phyloP scores from a whole-genome alignment of 768 basidiomycete genomes.

The Boletus bicolor region DNA sequence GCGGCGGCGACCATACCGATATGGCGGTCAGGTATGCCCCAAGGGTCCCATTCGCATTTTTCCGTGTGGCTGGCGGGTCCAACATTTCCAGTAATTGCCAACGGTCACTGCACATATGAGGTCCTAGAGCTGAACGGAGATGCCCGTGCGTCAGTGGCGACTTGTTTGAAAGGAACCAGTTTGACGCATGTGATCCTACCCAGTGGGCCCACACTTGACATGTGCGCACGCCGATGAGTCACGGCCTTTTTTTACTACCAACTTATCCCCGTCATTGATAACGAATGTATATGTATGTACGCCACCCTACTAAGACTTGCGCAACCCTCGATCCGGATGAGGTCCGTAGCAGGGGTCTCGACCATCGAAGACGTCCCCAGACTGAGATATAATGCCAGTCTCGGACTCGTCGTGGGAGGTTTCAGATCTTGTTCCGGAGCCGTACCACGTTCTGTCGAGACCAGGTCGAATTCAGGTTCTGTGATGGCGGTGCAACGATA shows the following conservation, averaged over 20 bases:
- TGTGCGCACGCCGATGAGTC: no score
- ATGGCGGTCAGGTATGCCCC: background rate
- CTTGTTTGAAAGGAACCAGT: no score
- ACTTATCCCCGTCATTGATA: no score
- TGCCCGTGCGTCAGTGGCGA: no score
- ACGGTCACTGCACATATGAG: background rate
- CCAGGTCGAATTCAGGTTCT: background rate
- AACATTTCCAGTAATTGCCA: no score
- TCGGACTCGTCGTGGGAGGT: background rate
- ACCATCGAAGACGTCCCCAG: background rate
- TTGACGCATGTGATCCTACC: no score
- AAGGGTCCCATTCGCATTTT: background rate
- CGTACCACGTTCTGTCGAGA: background rate
- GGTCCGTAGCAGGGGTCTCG: constrained; percentile 14
- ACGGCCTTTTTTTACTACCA: no score
- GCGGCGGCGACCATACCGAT: background rate
- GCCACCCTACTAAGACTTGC: background rate
- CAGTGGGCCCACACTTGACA: no score
- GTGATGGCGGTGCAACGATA: background rate
- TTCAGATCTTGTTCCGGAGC: background rate
- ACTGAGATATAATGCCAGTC: background rate
- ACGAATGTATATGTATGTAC: no score
- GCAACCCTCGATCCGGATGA: constrained; percentile 10
- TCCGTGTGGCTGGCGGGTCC: no score
- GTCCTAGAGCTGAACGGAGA: background rate